phyloP scores from a whole-genome alignment of 495 filamentous ascomycete genomes.

The Penicillium paxilli region DNA sequence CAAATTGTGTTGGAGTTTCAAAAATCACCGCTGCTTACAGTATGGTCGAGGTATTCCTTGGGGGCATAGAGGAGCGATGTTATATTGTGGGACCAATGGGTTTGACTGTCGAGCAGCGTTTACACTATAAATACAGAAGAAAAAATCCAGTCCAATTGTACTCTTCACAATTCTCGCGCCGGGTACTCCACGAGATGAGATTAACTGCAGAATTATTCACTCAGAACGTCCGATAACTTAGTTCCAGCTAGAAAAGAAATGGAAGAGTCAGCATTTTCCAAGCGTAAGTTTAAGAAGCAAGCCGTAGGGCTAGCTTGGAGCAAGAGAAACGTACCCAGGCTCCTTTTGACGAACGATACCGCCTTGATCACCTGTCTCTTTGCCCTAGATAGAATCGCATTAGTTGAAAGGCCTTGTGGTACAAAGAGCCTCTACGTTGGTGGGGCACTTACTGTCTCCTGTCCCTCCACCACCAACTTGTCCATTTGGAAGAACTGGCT shows the following conservation, averaged over 20 bases:
- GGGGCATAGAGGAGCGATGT: constrained; percentile 1
- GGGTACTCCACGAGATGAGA: constrained; percentile 9
- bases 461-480: constrained; percentile 89
- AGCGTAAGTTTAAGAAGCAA: background rate
- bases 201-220: constrained; percentile 6
- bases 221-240: constrained; percentile 20
- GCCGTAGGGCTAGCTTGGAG: constrained; percentile 3
- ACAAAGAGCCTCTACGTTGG: background rate
- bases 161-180: constrained; percentile 1
- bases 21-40: too few species aligned
- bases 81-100: constrained; percentile 17
- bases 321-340: constrained; percentile 60
- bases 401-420: background rate
- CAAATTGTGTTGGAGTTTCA: too few species aligned
- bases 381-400: constrained; percentile 54
- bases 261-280: background rate
- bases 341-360: constrained; percentile 80
- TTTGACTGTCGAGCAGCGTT: constrained; percentile 10
- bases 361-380: constrained; percentile 67
- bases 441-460: constrained; percentile 52
- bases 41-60: too few species aligned
- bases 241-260: constrained; percentile 42
- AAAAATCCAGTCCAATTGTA: constrained; percentile 11
- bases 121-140: constrained; percentile 30
- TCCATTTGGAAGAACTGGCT: constrained; percentile 95